Conservation (phyloP, 352 stramenopile genomes). For the Globisporangium nodosum region DNA sequence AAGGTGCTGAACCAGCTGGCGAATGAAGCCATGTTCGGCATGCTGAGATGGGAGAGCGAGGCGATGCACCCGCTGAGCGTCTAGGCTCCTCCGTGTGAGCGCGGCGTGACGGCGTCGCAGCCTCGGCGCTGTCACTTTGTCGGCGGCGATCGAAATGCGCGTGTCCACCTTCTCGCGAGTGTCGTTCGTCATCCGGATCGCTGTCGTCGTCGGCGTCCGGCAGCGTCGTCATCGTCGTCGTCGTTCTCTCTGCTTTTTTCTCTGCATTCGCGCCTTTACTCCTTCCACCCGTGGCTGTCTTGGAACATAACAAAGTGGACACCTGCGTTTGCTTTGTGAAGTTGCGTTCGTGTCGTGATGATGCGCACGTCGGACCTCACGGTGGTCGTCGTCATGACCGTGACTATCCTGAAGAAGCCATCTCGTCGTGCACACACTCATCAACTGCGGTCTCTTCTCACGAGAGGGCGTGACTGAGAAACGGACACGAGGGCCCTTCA, state of each 20-base stretch:
- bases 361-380: too few relatives aligned
- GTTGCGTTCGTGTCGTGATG: not conserved
- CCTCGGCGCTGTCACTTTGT: not conserved
- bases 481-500: slow-evolving; percentile 10
- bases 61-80: slow-evolving; percentile 77
- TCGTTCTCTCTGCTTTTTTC: not conserved
- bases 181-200: too few relatives aligned
- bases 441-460: too few relatives aligned
- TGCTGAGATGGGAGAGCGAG: slow-evolving; percentile 83
- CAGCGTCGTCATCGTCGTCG: not conserved
- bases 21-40: slow-evolving; percentile 84
- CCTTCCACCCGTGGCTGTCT: not conserved
- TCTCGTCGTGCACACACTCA: too few relatives aligned
- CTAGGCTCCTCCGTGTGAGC: slow-evolving; percentile 15
- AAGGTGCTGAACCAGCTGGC: slow-evolving; percentile 78
- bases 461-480: too few relatives aligned
- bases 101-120: not conserved
- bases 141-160: not conserved
- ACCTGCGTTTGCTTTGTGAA: not conserved
- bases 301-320: not conserved
- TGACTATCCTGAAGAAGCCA: too few relatives aligned
- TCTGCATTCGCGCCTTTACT: not conserved
- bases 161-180: not conserved
- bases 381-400: too few relatives aligned
- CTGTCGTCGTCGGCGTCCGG: not conserved